A percentile compares a stretch with the other conserved stretches of the same genome.
These are phyloP conservation scores for Lachnellula arida DNA, from an alignment of 2,329 filamentous ascomycete genomes.

Conservation along the genomic window DNA sequence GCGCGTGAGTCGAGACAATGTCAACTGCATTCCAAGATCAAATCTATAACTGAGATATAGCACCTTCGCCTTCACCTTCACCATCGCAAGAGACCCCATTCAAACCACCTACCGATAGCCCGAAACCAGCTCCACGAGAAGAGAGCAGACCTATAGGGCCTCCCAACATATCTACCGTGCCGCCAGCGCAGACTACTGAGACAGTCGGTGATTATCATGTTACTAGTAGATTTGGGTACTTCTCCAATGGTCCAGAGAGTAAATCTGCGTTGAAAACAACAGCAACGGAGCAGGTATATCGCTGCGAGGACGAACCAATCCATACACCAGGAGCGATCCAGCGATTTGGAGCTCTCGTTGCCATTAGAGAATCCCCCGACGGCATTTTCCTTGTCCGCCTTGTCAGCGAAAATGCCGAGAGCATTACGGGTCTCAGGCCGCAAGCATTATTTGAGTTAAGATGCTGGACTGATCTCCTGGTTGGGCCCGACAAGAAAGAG, in stretches of 20 bases:
- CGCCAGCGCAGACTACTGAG: not conserved
- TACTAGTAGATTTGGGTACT: conserved; percentile 4
- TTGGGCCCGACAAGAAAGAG: conserved; percentile 15
- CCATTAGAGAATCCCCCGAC: conserved; percentile 14
- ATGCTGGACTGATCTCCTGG: conserved; percentile 22
- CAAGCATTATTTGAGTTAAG: conserved; percentile 18
- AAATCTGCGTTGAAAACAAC: not conserved
- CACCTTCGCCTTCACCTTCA: not conserved
- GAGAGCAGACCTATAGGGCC: not conserved
- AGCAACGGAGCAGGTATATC: conserved; percentile 8
- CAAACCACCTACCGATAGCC: not conserved
- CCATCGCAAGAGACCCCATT: not conserved
- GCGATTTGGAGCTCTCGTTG: conserved; percentile 19
- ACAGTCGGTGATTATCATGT: not conserved
- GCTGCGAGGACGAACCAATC: conserved; percentile 24
- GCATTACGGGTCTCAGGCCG: conserved; percentile 14
- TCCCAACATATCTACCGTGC: not conserved
- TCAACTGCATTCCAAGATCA: too few species aligned
- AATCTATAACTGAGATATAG: not conserved
- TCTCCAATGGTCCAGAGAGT: not conserved
- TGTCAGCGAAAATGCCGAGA: conserved; percentile 20
- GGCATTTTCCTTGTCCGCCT: conserved; percentile 16
- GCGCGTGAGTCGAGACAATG: not conserved
- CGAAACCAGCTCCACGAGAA: not conserved
- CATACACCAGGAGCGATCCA: conserved; percentile 24